Evolutionary conservation across 805 yeast genomes (phyloP), one percentile per base, ranked within the genome.

Genomic region (Candida sonorensis): DNA sequence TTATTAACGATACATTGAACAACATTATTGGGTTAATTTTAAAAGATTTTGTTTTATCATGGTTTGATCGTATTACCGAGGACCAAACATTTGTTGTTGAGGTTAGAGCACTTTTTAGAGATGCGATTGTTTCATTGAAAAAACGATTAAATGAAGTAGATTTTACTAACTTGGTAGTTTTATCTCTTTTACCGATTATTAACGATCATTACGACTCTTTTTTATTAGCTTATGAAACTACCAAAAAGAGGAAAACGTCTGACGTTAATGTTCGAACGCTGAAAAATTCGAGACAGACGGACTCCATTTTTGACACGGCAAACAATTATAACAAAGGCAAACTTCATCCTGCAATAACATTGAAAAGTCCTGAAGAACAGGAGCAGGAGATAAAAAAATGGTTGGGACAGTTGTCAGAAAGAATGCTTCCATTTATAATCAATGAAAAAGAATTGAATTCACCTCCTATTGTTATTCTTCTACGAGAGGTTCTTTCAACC

Each of bases 401-500:
- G 59, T 53, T 82, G 3, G 52, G 77, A 18, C 48, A 47, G 0
- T 53, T 61, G 19, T 45, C 77, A 0, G 55, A 55, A 0, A 50
- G 53, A 17, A 32, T 80, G 2, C 41, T 83, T 1, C 78, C 80
- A 0, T 47, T 41, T 10, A 30, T 86, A 1, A 44, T 85, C 1
- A 67, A 77, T 1, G 46, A 48, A 3, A 45, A 47, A 7, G 79
- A 69, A 26, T 67, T 65, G 17, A 37, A 54, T 3, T 76, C 81
- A 8, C 62, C 62, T 0, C 62, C 77, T 3, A 76, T 75, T 0
- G 36, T 42, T 0, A 52, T 67, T 0, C 57, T 88, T 8, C 45
- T 80, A 0, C 61, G 77, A 23, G 95, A 88, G 45, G 62, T 88
- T 5, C 33, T 85, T 3, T 52, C 83, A 0, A 63, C 75, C 16